phyloP scores from a whole-genome alignment of 176 grass and related monocot species.

The Ananas comosus region DNA sequence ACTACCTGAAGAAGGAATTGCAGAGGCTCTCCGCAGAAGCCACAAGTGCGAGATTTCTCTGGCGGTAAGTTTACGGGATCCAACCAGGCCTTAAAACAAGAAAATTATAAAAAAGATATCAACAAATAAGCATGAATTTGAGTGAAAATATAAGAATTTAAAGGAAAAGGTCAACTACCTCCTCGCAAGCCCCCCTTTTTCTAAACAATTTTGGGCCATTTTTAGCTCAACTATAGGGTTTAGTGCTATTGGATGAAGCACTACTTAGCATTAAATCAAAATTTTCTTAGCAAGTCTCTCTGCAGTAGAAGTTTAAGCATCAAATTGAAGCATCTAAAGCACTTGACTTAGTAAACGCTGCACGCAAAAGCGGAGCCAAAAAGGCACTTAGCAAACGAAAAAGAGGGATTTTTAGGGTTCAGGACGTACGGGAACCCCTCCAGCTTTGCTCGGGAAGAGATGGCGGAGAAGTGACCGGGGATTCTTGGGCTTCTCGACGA shows the following conservation, averaged over 20 bases:
- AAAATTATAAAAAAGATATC: background rate
- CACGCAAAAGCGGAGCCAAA: too few species aligned
- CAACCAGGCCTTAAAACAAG: slow-evolving; percentile 51
- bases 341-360: too few species aligned
- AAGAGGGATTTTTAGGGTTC: background rate
- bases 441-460: slow-evolving; percentile 78
- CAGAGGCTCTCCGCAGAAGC: slow-evolving; percentile 66
- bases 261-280: too few species aligned
- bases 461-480: slow-evolving; percentile 57
- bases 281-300: too few species aligned
- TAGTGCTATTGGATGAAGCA: too few species aligned
- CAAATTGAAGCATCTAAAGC: too few species aligned
- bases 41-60: slow-evolving; percentile 37
- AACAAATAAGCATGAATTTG: background rate
- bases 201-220: too few species aligned
- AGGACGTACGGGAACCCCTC: slow-evolving; percentile 41
- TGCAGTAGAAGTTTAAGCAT: too few species aligned
- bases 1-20: slow-evolving; percentile 79
- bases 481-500: slow-evolving; percentile 44
- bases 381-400: too few species aligned
- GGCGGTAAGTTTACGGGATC: slow-evolving; percentile 63
- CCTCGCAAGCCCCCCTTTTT: too few species aligned
- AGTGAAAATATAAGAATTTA: background rate
- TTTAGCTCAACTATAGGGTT: too few species aligned
- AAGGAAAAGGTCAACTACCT: background rate